phyloP scores from a whole-genome alignment of 1,139 yeast species.

The Trichomonascaceae sp. region DNA sequence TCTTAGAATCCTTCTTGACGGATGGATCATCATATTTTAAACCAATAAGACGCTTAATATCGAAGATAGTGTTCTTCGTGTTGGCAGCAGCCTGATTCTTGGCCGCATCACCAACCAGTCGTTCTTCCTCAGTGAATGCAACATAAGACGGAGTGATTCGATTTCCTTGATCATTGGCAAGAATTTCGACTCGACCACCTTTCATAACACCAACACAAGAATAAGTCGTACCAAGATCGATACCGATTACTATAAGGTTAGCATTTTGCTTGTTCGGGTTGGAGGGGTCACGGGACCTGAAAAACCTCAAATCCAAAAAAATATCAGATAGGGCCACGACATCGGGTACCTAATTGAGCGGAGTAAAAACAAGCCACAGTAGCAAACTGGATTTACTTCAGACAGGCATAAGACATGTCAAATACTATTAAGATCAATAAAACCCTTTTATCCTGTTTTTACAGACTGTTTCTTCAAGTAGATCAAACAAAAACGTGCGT shows the following conservation, averaged over 20 bases:
- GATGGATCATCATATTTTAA: constrained; percentile 66
- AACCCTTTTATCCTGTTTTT: background rate
- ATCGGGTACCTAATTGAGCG: background rate
- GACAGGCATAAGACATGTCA: background rate
- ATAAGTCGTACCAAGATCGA: constrained; percentile 85
- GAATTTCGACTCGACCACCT: constrained; percentile 82
- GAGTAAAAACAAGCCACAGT: background rate
- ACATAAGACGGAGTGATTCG: constrained; percentile 91
- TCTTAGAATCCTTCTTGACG: constrained; percentile 78
- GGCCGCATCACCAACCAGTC: constrained; percentile 92
- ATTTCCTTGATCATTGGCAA: constrained; percentile 94
- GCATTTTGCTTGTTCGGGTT: background rate
- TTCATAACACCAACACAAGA: constrained; percentile 95
- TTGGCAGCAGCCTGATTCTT: constrained; percentile 87
- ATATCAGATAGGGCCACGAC: background rate
- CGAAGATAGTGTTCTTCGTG: constrained; percentile 74
- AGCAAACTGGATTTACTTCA: background rate
- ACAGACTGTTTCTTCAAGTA: background rate
- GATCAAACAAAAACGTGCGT: background rate
- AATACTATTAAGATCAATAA: background rate
- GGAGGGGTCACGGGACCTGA: background rate
- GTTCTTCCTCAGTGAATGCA: constrained; percentile 77
- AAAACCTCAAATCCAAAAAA: background rate
- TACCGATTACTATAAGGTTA: constrained; percentile 52
- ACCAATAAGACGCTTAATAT: constrained; percentile 83